Evolutionary conservation across 2,329 filamentous ascomycete genomes (phyloP), one percentile per base, ranked within the genome.

Genomic region (Fusarium tjaetaba): DNA sequence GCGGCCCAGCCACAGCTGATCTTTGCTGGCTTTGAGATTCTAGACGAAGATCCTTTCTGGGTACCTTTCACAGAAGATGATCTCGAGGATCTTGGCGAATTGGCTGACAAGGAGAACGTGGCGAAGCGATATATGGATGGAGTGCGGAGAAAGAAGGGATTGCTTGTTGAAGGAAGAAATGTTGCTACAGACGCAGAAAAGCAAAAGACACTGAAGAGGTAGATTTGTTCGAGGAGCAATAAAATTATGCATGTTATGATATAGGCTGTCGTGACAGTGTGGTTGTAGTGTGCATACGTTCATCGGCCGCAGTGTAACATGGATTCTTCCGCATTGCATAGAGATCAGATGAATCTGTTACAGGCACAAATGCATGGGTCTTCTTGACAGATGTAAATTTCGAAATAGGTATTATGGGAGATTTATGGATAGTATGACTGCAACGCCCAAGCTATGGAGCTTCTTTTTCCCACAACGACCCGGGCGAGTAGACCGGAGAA

Each of bases 21-120:
- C 70, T 99, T 98, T 80, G 90, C 94, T 13, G 96, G 96, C 2
- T 99, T 95, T 80, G 94, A 98, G 82, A 89, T 97, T 76, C 86
- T 98, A 5, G 95, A 98, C 81, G 93, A 98, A 83, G 96, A 99
- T 85, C 96, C 96, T 0, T 97, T 97, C 85, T 99, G 96, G 96
- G 95, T 97, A 52, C 96, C 96, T 3, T 95, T 94, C 74, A 98
- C 96, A 0, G 96, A 98, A 80, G 96, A 98, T 81, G 94, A 99
- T 79, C 84, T 99, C 58, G 96, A 99, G 86, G 96, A 99, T 85
- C 84, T 99, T 69, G 96, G 96, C 32, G 96, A 98, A 86, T 86
- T 96, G 80, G 96, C 94, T 8, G 96, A 99, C 84, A 90, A 90
- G 79, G 96, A 98, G 87, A 98, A 98, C 83, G 94, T 98, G 57